Percentiles rank a stretch among this genome's conserved stretches.
phyloP scores from a whole-genome alignment of 2,329 filamentous ascomycete species.

The Aspergillus sojae region DNA sequence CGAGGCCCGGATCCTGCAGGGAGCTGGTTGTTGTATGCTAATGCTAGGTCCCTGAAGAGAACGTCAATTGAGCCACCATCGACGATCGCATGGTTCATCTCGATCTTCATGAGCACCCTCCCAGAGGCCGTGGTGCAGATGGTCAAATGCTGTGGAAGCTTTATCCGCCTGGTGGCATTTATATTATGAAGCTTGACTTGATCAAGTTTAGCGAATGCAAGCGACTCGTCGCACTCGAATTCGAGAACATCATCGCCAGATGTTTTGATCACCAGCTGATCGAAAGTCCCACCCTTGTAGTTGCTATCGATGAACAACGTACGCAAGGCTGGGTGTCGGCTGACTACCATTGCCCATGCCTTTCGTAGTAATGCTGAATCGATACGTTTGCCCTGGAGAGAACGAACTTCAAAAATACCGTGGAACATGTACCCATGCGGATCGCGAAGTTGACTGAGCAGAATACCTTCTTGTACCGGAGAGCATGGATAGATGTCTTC shows the following conservation, averaged over 20 bases:
- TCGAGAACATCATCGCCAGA: constrained; percentile 28
- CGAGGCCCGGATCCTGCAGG: constrained; percentile 30
- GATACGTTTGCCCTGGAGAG: constrained; percentile 21
- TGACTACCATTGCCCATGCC: constrained; percentile 37
- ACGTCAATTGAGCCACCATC: constrained; percentile 40
- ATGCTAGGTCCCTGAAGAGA: constrained; percentile 33
- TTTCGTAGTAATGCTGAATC: constrained; percentile 31
- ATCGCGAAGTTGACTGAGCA: constrained; percentile 41
- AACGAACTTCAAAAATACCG: constrained; percentile 37
- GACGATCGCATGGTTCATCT: constrained; percentile 43
- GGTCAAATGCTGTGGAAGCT: constrained; percentile 38
- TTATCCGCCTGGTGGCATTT: constrained; percentile 27
- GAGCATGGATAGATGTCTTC: constrained; percentile 43
- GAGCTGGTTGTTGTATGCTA: constrained; percentile 36
- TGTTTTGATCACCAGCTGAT: constrained; percentile 40
- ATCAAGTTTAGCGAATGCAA: constrained; percentile 30
- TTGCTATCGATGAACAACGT: constrained; percentile 40
- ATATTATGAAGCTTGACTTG: constrained; percentile 31
- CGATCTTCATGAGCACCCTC: constrained; percentile 37
- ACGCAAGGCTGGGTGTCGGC: constrained; percentile 37
- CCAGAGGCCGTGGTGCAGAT: constrained; percentile 36
- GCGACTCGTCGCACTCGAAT: constrained; percentile 33
- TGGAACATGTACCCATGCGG: constrained; percentile 40
- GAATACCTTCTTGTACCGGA: constrained; percentile 40
- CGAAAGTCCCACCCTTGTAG: constrained; percentile 37